Evolutionary conservation across 208 protist species (phyloP).

Genomic region (Trypanosoma platydactyli): DNA sequence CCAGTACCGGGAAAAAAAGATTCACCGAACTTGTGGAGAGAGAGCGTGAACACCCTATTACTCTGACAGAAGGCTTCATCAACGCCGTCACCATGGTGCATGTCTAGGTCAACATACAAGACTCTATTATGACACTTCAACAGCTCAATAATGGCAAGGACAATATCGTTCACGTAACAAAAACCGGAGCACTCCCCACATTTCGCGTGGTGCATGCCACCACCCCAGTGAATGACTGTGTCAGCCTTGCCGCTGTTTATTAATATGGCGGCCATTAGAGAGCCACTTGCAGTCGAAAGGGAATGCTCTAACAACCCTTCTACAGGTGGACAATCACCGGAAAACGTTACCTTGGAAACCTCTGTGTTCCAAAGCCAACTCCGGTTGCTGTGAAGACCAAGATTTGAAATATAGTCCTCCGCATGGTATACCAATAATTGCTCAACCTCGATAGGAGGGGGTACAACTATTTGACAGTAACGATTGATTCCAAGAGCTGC

Average conservation of each 20-base stretch:
- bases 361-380: slow-evolving; percentile 87
- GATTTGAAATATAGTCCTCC: slow-evolving; percentile 78
- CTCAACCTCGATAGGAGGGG: slow-evolving; percentile 69
- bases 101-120: slow-evolving; percentile 99
- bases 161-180: slow-evolving; percentile 99
- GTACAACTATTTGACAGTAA: slow-evolving; percentile 68
- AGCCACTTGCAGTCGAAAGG: slow-evolving; percentile 78
- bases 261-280: slow-evolving; percentile 82
- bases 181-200: slow-evolving; percentile 98
- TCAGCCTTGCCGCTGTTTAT: slow-evolving; percentile 79
- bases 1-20: slow-evolving; percentile 99
- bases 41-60: slow-evolving; percentile 99
- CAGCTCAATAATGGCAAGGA: slow-evolving; percentile 99
- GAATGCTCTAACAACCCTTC: slow-evolving; percentile 89
- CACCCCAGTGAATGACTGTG: slow-evolving; percentile 99
- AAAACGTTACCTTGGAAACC: slow-evolving; percentile 81
- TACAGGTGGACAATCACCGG: slow-evolving; percentile 86
- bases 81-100: slow-evolving; percentile 99
- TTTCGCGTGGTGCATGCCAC: slow-evolving; percentile 98
- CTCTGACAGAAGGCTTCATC: slow-evolving; percentile 99
- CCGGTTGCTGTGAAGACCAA: slow-evolving; percentile 76
- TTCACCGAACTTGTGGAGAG: slow-evolving; percentile 99
- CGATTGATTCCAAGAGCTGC: slow-evolving; percentile 50
- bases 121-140: slow-evolving; percentile 97
- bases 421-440: slow-evolving; percentile 71